These are phyloP conservation scores for Solanum chiquidenum DNA, from an alignment of 257 asterid species.

Conservation along the genomic window DNA sequence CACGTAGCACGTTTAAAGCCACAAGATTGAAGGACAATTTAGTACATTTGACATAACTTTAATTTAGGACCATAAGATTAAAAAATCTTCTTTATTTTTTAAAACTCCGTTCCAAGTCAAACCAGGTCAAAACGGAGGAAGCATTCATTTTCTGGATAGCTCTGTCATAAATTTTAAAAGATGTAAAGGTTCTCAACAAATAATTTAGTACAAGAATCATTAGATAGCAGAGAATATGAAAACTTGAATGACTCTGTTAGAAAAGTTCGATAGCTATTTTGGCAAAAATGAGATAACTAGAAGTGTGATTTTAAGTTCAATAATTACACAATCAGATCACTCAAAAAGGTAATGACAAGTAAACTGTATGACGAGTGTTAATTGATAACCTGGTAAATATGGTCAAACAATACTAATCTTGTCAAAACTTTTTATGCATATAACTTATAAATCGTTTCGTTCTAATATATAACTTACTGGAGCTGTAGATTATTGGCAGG, in stretches of 20 bases:
- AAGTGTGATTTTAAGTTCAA: neutral
- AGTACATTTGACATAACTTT: no score
- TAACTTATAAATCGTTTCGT: neutral
- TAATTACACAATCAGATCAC: neutral
- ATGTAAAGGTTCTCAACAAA: neutral
- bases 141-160: neutral
- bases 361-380: neutral
- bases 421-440: neutral
- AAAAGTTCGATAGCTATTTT: no score
- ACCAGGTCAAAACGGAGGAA: no score
- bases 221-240: no score
- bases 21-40: no score
- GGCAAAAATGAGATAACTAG: neutral
- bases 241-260: no score
- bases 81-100: no score
- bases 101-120: no score
- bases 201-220: no score
- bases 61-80: no score
- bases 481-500: conserved; percentile 20
- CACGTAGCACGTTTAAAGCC: no score
- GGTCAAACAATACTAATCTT: neutral
- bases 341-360: neutral
- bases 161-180: neutral
- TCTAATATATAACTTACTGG: neutral
- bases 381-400: neutral